Conservation (phyloP, 2,329 filamentous ascomycete genomes). For the Polychaeton citri region DNA sequence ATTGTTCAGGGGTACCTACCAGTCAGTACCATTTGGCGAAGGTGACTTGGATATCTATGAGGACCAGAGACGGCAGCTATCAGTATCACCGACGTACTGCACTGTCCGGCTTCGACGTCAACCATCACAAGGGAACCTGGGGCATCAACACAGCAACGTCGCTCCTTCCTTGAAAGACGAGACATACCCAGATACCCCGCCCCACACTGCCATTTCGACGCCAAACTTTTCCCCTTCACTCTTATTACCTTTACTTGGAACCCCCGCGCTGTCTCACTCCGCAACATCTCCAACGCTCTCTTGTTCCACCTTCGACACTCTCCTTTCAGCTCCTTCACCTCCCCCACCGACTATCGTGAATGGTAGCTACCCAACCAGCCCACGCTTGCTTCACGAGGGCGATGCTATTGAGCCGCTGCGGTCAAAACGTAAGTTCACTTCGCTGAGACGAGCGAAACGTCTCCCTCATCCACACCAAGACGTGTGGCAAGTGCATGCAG, state of each 20-base stretch:
- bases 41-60: too few relatives aligned
- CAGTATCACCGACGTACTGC: too few relatives aligned
- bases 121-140: too few relatives aligned
- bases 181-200: background rate
- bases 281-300: background rate
- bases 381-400: background rate
- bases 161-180: background rate
- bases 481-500: slow-evolving; percentile 20
- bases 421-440: slow-evolving; percentile 17
- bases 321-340: background rate
- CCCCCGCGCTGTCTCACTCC: background rate
- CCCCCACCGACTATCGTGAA: background rate
- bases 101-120: too few relatives aligned
- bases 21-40: too few relatives aligned
- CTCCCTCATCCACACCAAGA: slow-evolving; percentile 12
- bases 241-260: background rate
- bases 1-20: too few relatives aligned
- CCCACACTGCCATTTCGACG: background rate
- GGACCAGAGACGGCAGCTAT: too few relatives aligned
- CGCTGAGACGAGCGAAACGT: slow-evolving; percentile 15
- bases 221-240: background rate
- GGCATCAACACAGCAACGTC: background rate
- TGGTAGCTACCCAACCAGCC: background rate
- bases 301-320: background rate
- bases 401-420: background rate